Conservation (phyloP, 2,329 filamentous ascomycete genomes). For the Plenodomus tracheiphilus region DNA sequence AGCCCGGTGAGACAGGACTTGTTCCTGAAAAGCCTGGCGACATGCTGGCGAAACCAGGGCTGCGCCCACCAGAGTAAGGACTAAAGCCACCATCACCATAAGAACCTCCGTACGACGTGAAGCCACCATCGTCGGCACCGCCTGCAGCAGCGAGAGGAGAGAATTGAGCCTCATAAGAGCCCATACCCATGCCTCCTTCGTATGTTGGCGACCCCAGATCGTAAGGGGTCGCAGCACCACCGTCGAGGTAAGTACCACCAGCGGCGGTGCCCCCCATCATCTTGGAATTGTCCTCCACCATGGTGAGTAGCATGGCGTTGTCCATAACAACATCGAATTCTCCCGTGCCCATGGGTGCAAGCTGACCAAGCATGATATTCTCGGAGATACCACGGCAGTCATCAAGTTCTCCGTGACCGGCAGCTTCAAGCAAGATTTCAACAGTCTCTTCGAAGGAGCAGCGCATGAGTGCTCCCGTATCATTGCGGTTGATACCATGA, state of each 20-base stretch:
- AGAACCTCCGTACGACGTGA: slow-evolving; percentile 66
- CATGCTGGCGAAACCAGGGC: slow-evolving; percentile 56
- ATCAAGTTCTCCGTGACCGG: slow-evolving; percentile 90
- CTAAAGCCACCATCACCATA: slow-evolving; percentile 67
- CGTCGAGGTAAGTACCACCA: slow-evolving; percentile 71
- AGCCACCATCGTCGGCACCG: slow-evolving; percentile 58
- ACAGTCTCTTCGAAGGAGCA: slow-evolving; percentile 99
- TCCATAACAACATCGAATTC: slow-evolving; percentile 94
- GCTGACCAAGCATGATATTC: slow-evolving; percentile 96
- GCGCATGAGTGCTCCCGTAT: slow-evolving; percentile 97
- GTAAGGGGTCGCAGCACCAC: slow-evolving; percentile 91
- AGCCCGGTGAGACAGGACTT: slow-evolving; percentile 50
- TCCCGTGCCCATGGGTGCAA: slow-evolving; percentile 95
- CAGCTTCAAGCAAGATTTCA: slow-evolving; percentile 95
- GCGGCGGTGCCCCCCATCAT: slow-evolving; percentile 67
- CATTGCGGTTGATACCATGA: slow-evolving; percentile 97
- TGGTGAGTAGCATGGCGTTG: slow-evolving; percentile 92
- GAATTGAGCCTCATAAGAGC: slow-evolving; percentile 62
- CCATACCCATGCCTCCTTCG: slow-evolving; percentile 64
- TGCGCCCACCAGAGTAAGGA: slow-evolving; percentile 66
- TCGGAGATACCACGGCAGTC: slow-evolving; percentile 98
- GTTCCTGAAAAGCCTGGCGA: slow-evolving; percentile 48
- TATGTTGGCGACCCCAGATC: slow-evolving; percentile 70
- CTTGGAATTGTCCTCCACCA: slow-evolving; percentile 85
- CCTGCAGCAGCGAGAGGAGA: slow-evolving; percentile 77